Percentiles rank a stretch among this genome's conserved stretches.
phyloP scores from a whole-genome alignment of 2,329 filamentous ascomycete genomes.

The Onygenales sp. region DNA sequence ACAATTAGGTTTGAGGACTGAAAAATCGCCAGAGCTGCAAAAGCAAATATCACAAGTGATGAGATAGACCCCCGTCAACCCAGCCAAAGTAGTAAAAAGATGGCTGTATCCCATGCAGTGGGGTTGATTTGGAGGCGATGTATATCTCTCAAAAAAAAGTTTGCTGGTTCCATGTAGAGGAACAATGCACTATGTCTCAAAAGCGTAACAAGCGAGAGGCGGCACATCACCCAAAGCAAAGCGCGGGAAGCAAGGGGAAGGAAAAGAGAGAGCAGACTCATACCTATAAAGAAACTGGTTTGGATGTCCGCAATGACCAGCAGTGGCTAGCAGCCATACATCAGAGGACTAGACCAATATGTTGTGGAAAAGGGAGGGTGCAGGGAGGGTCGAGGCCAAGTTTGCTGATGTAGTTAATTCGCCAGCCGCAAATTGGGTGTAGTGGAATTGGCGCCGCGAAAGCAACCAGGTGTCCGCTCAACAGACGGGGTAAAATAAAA shows the following conservation, averaged over 20 bases:
- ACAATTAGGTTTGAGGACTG: no score
- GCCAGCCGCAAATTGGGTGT: neutral
- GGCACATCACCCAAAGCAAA: neutral
- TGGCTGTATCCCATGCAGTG: no score
- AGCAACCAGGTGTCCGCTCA: constrained; percentile 1
- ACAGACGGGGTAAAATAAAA: constrained; percentile 1
- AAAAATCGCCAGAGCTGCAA: no score
- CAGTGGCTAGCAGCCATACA: neutral
- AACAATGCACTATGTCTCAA: no score
- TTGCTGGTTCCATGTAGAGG: no score
- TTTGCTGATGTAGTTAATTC: neutral
- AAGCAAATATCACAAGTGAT: no score
- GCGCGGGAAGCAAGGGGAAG: neutral
- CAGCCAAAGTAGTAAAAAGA: no score
- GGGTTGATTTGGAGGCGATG: no score
- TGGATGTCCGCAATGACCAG: neutral
- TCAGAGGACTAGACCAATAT: neutral
- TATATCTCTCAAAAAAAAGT: no score
- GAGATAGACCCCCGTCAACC: no score
- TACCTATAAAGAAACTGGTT: neutral
- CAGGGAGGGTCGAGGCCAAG: neutral
- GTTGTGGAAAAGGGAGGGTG: neutral
- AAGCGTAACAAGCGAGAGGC: neutral
- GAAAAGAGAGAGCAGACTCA: neutral
- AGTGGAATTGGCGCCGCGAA: neutral